Conservation (phyloP, 140 eudicot species). For the Oenanthe javanica region DNA sequence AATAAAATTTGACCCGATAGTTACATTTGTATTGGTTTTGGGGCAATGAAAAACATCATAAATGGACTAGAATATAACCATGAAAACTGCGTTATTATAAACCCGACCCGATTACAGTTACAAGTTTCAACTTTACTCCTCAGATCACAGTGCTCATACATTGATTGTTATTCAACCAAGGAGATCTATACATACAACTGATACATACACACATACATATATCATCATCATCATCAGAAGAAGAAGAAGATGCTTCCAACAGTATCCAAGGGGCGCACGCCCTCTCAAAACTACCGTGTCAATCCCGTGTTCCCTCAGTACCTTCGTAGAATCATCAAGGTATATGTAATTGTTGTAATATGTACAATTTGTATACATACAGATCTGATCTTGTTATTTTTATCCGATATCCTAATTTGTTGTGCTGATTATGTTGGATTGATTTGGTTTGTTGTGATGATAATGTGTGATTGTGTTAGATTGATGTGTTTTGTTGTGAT, state of each 20-base stretch:
- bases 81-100: too few species aligned
- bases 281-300: conserved; percentile 42
- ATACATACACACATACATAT: too few species aligned
- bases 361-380: not conserved
- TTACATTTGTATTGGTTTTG: too few species aligned
- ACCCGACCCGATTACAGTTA: not conserved
- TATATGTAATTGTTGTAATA: not conserved
- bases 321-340: conserved; percentile 90
- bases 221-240: not conserved
- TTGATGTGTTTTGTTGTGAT: not conserved
- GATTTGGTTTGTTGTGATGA: not conserved
- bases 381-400: not conserved
- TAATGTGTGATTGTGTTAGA: not conserved
- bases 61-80: too few species aligned
- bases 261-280: conserved; percentile 68
- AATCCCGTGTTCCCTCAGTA: conserved; percentile 72
- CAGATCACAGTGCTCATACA: not conserved
- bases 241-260: conserved; percentile 69
- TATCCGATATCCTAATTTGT: not conserved
- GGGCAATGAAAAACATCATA: too few species aligned
- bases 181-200: not conserved
- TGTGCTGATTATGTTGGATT: not conserved
- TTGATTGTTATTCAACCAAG: not conserved
- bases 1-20: too few species aligned
- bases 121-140: not conserved